Evolutionary conservation across 352 stramenopile species (phyloP).

Genomic region (Pythium dissotocum): DNA sequence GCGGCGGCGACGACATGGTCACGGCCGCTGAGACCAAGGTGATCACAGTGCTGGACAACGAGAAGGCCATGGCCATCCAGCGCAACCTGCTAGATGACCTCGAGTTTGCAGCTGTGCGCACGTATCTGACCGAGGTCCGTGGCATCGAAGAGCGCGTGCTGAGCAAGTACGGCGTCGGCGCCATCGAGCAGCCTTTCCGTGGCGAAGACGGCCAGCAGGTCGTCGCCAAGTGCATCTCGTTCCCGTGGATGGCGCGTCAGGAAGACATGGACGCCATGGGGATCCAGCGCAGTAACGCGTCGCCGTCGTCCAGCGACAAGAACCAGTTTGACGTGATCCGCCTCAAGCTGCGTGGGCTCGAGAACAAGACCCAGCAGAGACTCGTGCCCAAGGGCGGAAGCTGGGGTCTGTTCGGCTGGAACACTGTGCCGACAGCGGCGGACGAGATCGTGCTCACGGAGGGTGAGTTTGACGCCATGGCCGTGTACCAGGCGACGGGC

Average conservation of each 20-base stretch:
- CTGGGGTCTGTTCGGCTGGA: constrained; percentile 99
- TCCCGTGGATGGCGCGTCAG: constrained; percentile 94
- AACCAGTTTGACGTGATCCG: constrained; percentile 81
- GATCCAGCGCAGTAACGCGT: constrained; percentile 49
- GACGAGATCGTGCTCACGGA: constrained; percentile 97
- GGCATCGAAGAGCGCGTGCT: constrained; percentile 72
- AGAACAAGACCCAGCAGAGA: constrained; percentile 87
- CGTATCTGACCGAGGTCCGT: constrained; percentile 73
- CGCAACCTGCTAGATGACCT: constrained; percentile 74
- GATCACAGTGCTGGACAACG: constrained; percentile 80
- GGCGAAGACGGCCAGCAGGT: constrained; percentile 55
- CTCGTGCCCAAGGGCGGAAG: constrained; percentile 91
- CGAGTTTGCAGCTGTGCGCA: constrained; percentile 58
- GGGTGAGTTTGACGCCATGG: constrained; percentile 97
- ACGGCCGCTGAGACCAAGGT: constrained; percentile 46
- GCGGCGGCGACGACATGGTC: constrained; percentile 3
- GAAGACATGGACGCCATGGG: constrained; percentile 86
- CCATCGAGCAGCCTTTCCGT: constrained; percentile 86
- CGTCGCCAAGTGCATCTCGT: constrained; percentile 90
- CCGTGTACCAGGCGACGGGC: constrained; percentile 95
- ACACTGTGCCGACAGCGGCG: constrained; percentile 90
- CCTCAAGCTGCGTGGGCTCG: constrained; percentile 83
- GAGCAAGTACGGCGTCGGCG: constrained; percentile 89
- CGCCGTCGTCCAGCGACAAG: constrained; percentile 43
- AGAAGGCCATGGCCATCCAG: constrained; percentile 83